Evolutionary conservation across 257 asterid genomes (phyloP), one percentile per base, ranked within the genome.

Genomic region (Solanum tarapatanum): DNA sequence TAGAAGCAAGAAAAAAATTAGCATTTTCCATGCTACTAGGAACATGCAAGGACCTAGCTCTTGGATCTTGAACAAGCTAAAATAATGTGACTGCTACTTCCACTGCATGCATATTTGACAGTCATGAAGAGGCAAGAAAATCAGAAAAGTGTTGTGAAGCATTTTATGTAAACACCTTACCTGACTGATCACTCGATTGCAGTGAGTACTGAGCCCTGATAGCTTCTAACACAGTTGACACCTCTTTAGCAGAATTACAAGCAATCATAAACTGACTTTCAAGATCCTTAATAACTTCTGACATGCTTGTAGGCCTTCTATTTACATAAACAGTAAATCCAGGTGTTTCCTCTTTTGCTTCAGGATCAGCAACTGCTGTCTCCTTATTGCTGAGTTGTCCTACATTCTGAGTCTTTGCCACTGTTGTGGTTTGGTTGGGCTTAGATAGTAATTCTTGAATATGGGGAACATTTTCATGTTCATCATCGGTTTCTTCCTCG

Each of bases 291-390:
- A 97, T 92, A 89, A 97, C 97, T 90, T 97, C 98, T 21, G 94
- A 92, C 98, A 94, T 97, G 90, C 96, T 97, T 24, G 98, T 94
- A 35, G 97, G 96, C 91, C 97, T 93, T 88, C 93, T 92, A 84
- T 97, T 94, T 37, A 97, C 97, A 82, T 94, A 94, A 83, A 94
- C 98, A 2, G 99, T 97, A 87, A 93, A 97, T 72, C 99, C 99
- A 37, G 96, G 98, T 33, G 95, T 94, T 87, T 93, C 98, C 89
- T 93, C 95, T 90, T 92, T 94, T 24, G 93, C 68, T 85, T 92
- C 94, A 77, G 91, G 86, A 84, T 91, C 93, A 73, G 91, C 90
- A 76, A 93, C 96, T 16, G 93, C 82, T 10, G 94, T 92, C 88
- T 91, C 97, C 88, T 91, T 93, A 83, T 90, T 92, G 88, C 94